Evolutionary conservation across 352 stramenopile species (phyloP).

Genomic region (Phytopythium cucurbitacearum): DNA sequence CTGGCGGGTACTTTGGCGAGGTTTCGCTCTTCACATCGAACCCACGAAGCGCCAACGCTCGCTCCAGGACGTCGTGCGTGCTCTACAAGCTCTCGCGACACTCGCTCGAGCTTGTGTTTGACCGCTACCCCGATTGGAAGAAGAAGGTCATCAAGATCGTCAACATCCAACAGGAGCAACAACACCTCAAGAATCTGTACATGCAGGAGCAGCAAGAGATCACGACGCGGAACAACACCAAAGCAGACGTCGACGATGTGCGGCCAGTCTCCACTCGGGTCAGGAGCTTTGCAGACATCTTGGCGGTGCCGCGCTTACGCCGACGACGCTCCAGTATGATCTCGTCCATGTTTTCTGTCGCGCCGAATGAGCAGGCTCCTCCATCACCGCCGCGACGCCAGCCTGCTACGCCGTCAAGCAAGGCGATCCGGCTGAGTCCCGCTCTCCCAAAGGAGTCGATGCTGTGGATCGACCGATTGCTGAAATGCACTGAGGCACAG

Average conservation of each 20-base stretch:
- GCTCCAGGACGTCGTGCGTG: conserved; percentile 50
- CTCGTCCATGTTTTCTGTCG: neutral
- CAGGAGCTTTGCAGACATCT: conserved; percentile 6
- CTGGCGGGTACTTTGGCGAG: conserved; percentile 56
- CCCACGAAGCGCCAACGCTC: conserved; percentile 36
- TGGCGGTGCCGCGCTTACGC: neutral
- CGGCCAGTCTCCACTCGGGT: neutral
- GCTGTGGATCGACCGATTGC: conserved; percentile 45
- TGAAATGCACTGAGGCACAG: conserved; percentile 41
- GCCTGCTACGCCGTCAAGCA: neutral
- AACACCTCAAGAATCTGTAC: conserved; percentile 50
- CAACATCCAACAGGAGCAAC: conserved; percentile 46
- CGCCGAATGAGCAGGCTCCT: neutral
- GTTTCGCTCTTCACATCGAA: conserved; percentile 45
- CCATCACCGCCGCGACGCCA: neutral
- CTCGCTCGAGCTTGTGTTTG: conserved; percentile 56
- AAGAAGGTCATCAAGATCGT: conserved; percentile 49
- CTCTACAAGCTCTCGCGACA: conserved; percentile 45
- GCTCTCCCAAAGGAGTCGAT: conserved; percentile 9
- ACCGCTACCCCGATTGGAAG: conserved; percentile 63
- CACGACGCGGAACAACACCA: neutral
- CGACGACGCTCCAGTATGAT: neutral
- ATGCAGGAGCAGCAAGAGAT: conserved; percentile 56
- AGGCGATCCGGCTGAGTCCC: conserved; percentile 3
- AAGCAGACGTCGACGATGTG: neutral